A percentile compares a stretch with the other conserved stretches of the same genome.
These are phyloP conservation scores for Ganoderma meredithae DNA, from an alignment of 1,284 basidiomycete species.

Conservation along the genomic window DNA sequence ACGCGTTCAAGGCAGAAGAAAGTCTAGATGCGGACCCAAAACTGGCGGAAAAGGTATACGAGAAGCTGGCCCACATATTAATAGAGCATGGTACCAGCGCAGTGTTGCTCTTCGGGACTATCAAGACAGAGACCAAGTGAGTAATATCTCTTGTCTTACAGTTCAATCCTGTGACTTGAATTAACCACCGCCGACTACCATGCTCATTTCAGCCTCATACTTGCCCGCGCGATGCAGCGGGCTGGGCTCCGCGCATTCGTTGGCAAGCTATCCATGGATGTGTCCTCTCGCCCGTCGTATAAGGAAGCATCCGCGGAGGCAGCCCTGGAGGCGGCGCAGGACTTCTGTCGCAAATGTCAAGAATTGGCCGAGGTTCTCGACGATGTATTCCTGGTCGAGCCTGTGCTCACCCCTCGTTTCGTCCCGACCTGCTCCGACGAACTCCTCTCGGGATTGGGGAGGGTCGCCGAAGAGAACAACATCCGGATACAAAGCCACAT, in stretches of 20 bases:
- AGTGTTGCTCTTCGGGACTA: slow-evolving; percentile 82
- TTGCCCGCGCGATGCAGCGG: slow-evolving; percentile 73
- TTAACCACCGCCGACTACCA: slow-evolving; percentile 2
- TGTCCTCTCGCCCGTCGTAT: slow-evolving; percentile 75
- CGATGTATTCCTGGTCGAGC: slow-evolving; percentile 66
- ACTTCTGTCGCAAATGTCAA: slow-evolving; percentile 64
- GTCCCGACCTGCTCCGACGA: slow-evolving; percentile 81
- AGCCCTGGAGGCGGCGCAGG: slow-evolving; percentile 58
- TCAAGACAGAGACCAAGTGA: slow-evolving; percentile 82
- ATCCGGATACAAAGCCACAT: slow-evolving; percentile 51
- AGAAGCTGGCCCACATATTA: slow-evolving; percentile 65
- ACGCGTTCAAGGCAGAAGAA: slow-evolving; percentile 83
- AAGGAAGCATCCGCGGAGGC: slow-evolving; percentile 61
- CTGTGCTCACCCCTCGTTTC: slow-evolving; percentile 82
- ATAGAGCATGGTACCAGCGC: slow-evolving; percentile 78
- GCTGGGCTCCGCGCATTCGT: slow-evolving; percentile 82
- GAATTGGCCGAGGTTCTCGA: slow-evolving; percentile 22
- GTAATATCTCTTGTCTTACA: slow-evolving; percentile 33
- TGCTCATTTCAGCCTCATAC: slow-evolving; percentile 61
- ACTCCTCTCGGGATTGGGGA: slow-evolving; percentile 64
- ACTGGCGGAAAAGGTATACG: slow-evolving; percentile 73
- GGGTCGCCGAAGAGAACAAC: slow-evolving; percentile 42
- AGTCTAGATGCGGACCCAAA: slow-evolving; percentile 66
- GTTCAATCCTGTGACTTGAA: neutral
- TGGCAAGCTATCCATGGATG: slow-evolving; percentile 89